These are phyloP conservation scores for Bruguiera sexangula DNA, from an alignment of 345 rosid genomes.

Conservation along the genomic window DNA sequence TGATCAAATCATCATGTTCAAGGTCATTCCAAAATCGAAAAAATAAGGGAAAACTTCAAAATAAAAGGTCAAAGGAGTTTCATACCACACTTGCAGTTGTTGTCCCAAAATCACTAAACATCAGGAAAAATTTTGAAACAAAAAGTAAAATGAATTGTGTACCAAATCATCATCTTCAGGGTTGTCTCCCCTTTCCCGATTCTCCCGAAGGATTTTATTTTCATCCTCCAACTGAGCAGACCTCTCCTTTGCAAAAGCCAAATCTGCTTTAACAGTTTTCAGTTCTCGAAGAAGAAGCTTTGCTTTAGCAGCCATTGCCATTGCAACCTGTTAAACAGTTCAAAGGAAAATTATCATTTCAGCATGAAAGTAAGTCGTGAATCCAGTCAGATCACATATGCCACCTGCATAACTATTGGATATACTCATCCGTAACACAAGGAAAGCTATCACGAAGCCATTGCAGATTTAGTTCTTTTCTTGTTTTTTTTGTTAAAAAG, in stretches of 20 bases:
- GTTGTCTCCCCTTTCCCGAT: conserved; percentile 24
- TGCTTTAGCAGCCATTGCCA: conserved; percentile 43
- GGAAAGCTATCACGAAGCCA: background rate
- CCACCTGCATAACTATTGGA: background rate
- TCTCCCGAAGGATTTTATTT: conserved; percentile 31
- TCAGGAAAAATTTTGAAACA: background rate
- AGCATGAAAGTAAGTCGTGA: conserved; percentile 4
- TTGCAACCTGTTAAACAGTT: conserved; percentile 41
- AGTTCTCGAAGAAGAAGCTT: conserved; percentile 36
- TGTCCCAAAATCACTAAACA: background rate
- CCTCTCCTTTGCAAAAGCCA: conserved; percentile 36
- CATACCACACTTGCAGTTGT: conserved; percentile 5
- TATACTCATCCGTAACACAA: background rate
- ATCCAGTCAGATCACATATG: background rate
- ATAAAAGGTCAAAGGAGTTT: background rate
- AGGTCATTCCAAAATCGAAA: background rate
- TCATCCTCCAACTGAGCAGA: conserved; percentile 39
- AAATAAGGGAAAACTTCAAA: background rate
- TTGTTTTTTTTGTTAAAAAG: background rate
- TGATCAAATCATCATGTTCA: background rate
- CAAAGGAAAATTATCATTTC: conserved; percentile 20
- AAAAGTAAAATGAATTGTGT: background rate
- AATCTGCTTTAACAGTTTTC: conserved; percentile 38
- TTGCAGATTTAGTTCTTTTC: background rate
- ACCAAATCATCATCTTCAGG: conserved; percentile 37